Evolutionary conservation across 345 rosid genomes (phyloP), one percentile per base, ranked within the genome.

Genomic region (Eucalyptus decipiens): DNA sequence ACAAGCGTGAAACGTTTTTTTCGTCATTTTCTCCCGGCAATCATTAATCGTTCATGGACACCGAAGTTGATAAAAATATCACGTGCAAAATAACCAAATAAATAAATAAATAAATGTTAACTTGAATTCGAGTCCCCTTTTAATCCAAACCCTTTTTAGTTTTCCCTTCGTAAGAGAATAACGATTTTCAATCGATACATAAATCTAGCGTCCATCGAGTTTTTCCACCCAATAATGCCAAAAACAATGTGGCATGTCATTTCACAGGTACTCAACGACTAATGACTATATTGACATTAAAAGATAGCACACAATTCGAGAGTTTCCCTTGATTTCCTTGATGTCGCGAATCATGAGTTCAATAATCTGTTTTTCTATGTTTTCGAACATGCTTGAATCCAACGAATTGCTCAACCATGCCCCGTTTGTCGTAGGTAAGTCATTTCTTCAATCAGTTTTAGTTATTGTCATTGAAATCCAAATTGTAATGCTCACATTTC

Each of bases 311-410:
- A 6, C 9, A 21, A 21, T 2, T 76, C 4, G 8, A 37, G 81
- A 37, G 14, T 37, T 37, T 10, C 1, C 1, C 2, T 3, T 42
- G 1, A 2, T 19, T 72, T 19, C 14, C 8, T 6, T 9, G 4
- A 37, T 19, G 26, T 23, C 15, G 2, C 26, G 1, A 18, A 19
- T 40, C 26, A 37, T 72, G 83, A 37, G 26, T 40, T 76, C 16
- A 21, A 21, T 5, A 40, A 5, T 40, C 0, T 19, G 3, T 11
- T 11, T 37, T 37, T 21, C 45, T 11, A 7, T 19, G 11, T 37
- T 37, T 37, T 19, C 8, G 5, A 40, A 37, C 45, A 6, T 37
- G 45, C 26, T 72, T 13, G 45, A 72, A 62, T 14, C 18, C 18
- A 14, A 28, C 9, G 37, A 14, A 72, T 72, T 72, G 28, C 83